These are phyloP conservation scores for Agaricus blazei DNA, from an alignment of 768 basidiomycete species.

Conservation along the genomic window DNA sequence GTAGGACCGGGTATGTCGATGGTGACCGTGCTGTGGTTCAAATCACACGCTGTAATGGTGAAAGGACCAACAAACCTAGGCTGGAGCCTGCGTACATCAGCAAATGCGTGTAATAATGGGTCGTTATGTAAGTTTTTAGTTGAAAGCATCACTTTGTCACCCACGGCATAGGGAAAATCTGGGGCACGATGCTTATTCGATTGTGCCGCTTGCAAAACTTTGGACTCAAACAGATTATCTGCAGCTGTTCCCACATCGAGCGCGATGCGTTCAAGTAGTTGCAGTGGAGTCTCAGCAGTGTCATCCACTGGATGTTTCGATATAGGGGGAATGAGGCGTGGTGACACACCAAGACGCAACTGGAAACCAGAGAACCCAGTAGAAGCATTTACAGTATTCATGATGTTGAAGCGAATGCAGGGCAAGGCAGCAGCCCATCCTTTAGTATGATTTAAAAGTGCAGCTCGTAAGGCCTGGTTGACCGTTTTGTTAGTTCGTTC, in stretches of 20 bases:
- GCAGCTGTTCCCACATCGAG: conserved; percentile 19
- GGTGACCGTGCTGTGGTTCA: too few relatives aligned
- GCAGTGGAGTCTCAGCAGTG: background rate
- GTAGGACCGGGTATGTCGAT: too few relatives aligned
- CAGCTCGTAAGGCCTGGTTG: conserved; percentile 22
- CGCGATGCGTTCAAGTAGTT: conserved; percentile 3
- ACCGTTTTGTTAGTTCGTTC: conserved; percentile 30
- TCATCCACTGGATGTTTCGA: conserved; percentile 10
- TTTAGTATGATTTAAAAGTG: conserved; percentile 22
- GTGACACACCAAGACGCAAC: conserved; percentile 18
- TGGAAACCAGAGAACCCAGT: conserved; percentile 28
- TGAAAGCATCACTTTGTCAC: conserved; percentile 27
- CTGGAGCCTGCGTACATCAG: too few relatives aligned
- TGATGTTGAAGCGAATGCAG: conserved; percentile 23
- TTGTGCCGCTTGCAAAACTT: conserved; percentile 23
- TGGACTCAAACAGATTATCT: conserved; percentile 23
- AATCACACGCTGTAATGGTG: too few relatives aligned
- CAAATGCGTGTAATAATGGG: too few relatives aligned
- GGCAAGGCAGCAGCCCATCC: conserved; percentile 26
- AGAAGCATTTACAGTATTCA: conserved; percentile 26
- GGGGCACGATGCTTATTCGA: conserved; percentile 22
- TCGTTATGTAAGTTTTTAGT: conserved; percentile 8
- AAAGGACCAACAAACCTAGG: too few relatives aligned
- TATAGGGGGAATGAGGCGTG: conserved; percentile 21
- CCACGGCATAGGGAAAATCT: conserved; percentile 20